Conservation (phyloP, 225 moss, liverwort and hornwort species). For the Anthoceros angustus region DNA sequence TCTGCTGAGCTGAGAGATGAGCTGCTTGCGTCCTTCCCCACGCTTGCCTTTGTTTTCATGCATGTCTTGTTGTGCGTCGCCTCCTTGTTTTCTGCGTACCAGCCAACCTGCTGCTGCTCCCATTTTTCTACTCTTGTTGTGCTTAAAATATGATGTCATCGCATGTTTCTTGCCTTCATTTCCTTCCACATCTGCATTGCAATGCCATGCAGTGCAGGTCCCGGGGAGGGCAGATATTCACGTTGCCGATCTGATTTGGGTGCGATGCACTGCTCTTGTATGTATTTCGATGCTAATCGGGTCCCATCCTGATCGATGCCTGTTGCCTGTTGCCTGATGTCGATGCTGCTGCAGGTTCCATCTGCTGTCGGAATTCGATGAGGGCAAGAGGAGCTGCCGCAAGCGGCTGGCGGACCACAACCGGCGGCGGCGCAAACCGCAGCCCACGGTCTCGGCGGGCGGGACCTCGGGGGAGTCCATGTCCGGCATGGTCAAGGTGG, state of each 20-base stretch:
- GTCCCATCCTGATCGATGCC: neutral
- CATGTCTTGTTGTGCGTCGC: neutral
- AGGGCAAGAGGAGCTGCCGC: slow-evolving; percentile 89
- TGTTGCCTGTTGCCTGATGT: neutral
- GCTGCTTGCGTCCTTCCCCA: neutral
- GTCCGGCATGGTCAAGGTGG: slow-evolving; percentile 29
- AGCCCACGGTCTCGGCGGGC: slow-evolving; percentile 52
- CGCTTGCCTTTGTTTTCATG: neutral
- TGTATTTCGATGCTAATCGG: neutral
- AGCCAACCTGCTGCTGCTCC: neutral
- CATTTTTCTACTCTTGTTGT: neutral
- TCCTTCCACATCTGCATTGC: neutral
- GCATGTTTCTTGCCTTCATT: neutral
- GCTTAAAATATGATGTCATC: neutral
- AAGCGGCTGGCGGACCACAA: slow-evolving; percentile 90
- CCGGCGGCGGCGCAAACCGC: slow-evolving; percentile 71
- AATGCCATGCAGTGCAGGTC: neutral
- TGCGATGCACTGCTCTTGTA: neutral
- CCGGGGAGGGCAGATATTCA: too few relatives aligned
- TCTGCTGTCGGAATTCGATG: slow-evolving; percentile 71
- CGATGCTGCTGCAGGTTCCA: slow-evolving; percentile 52
- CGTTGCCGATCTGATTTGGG: neutral
- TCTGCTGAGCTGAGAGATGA: neutral
- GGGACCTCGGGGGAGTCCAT: slow-evolving; percentile 38
- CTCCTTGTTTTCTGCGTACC: neutral